These are phyloP conservation scores for Populus trichocarpa DNA, from an alignment of 441 rosid species.

Conservation along the genomic window DNA sequence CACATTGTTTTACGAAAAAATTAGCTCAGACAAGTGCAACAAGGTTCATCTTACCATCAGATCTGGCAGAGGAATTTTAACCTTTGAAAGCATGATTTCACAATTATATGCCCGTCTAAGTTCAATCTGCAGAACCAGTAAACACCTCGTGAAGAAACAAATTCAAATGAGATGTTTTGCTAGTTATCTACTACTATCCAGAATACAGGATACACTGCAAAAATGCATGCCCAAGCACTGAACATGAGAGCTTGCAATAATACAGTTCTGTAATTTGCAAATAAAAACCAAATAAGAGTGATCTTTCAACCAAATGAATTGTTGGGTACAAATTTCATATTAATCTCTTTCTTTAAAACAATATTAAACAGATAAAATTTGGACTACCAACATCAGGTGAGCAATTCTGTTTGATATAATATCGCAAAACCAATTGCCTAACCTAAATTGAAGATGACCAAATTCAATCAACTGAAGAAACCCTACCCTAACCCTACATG, in stretches of 20 bases:
- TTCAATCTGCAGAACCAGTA: constrained; percentile 73
- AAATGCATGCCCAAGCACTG: not conserved
- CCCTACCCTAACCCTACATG: not conserved
- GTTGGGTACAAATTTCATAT: not conserved
- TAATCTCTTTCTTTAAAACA: not conserved
- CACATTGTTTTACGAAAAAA: not conserved
- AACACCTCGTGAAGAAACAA: constrained; percentile 23
- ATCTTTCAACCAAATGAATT: not conserved
- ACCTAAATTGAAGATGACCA: not conserved
- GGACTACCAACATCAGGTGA: not conserved
- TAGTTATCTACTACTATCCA: not conserved
- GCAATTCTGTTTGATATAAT: not conserved
- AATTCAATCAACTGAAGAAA: not conserved
- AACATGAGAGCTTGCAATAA: constrained; percentile 1
- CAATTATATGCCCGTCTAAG: constrained; percentile 96
- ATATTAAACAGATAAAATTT: not conserved
- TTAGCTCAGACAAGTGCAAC: constrained; percentile 11
- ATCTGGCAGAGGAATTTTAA: constrained; percentile 86
- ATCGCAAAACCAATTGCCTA: not conserved
- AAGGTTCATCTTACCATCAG: constrained; percentile 61
- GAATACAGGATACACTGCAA: not conserved
- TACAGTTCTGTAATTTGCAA: not conserved
- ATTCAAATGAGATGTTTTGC: constrained; percentile 15
- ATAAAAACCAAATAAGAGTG: not conserved
- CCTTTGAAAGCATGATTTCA: constrained; percentile 97